Evolutionary conservation across 148 eudicot species (phyloP).

Genomic region (Nepenthes gracilis): DNA sequence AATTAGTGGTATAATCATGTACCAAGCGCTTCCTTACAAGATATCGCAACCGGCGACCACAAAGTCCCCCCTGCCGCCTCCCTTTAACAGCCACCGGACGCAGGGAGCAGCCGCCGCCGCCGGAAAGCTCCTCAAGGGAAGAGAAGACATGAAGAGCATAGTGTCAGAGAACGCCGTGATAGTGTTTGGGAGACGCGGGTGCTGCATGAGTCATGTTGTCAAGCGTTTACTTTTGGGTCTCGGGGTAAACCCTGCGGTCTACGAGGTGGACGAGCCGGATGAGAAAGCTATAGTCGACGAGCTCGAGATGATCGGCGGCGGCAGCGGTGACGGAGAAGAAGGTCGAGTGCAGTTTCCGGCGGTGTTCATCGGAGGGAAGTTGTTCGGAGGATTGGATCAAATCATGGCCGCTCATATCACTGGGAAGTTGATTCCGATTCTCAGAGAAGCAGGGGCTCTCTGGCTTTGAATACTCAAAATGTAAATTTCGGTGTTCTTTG

Average conservation of each 20-base stretch:
- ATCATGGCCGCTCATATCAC: slow-evolving; percentile 56
- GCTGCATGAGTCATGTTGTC: slow-evolving; percentile 2
- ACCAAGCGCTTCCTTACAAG: slow-evolving; percentile 1
- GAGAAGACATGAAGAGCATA: background rate
- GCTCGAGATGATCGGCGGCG: slow-evolving; percentile 9
- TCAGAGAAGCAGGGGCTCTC: slow-evolving; percentile 58
- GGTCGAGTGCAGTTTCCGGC: slow-evolving; percentile 36
- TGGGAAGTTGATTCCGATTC: slow-evolving; percentile 50
- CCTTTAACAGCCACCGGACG: background rate
- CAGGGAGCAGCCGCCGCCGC: background rate
- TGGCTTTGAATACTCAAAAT: slow-evolving; percentile 33
- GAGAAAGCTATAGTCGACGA: slow-evolving; percentile 16
- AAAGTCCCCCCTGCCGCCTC: background rate
- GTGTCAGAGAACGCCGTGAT: slow-evolving; percentile 6
- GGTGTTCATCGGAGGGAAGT: slow-evolving; percentile 62
- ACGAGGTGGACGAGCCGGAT: slow-evolving; percentile 38
- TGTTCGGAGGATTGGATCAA: slow-evolving; percentile 61
- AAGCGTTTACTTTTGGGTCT: background rate
- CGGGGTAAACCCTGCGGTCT: slow-evolving; percentile 11
- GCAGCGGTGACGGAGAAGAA: background rate
- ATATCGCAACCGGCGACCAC: background rate
- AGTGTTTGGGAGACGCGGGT: slow-evolving; percentile 1
- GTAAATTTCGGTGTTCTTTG: too few relatives aligned
- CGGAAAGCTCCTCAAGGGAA: background rate
- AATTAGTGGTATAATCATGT: background rate